A percentile compares a stretch with the other conserved stretches of the same genome.
Conservation (phyloP, 805 yeast species). For the Wickerhamomyces canadensis region DNA sequence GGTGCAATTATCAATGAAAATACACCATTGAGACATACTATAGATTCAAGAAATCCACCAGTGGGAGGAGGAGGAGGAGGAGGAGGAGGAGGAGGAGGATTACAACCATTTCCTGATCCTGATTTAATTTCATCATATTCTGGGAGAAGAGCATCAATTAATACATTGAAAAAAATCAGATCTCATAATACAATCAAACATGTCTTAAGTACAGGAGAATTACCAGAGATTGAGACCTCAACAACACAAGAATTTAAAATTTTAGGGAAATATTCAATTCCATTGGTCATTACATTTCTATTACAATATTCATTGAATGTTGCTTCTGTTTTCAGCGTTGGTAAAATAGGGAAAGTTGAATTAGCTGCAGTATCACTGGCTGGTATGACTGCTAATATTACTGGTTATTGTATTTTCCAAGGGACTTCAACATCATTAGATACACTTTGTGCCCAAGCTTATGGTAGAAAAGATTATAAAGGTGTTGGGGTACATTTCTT, state of each 20-base stretch:
- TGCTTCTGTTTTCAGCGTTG: conserved; percentile 74
- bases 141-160: conserved; percentile 16
- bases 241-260: conserved; percentile 39
- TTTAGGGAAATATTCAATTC: conserved; percentile 43
- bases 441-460: conserved; percentile 75
- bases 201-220: conserved; percentile 19
- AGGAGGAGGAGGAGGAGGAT: too few species aligned
- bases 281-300: conserved; percentile 60
- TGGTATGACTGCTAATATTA: conserved; percentile 72
- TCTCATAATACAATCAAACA: conserved; percentile 23
- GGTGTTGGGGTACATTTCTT: conserved; percentile 65
- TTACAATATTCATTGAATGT: conserved; percentile 69
- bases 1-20: conserved; percentile 11
- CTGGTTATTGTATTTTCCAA: conserved; percentile 69
- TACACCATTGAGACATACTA: conserved; percentile 16
- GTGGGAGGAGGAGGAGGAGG: too few species aligned
- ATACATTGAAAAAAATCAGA: conserved; percentile 20
- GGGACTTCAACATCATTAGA: conserved; percentile 78
- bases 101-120: conserved; percentile 5
- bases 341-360: conserved; percentile 64
- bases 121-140: conserved; percentile 16
- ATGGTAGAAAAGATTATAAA: conserved; percentile 59
- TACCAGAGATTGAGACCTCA: conserved; percentile 20
- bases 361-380: conserved; percentile 73
- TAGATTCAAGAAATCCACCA: conserved; percentile 18